Percentiles rank a stretch among this genome's conserved stretches.
These are phyloP conservation scores for Gypsophila paniculata DNA, from an alignment of 179 eudicot genomes.

Conservation along the genomic window DNA sequence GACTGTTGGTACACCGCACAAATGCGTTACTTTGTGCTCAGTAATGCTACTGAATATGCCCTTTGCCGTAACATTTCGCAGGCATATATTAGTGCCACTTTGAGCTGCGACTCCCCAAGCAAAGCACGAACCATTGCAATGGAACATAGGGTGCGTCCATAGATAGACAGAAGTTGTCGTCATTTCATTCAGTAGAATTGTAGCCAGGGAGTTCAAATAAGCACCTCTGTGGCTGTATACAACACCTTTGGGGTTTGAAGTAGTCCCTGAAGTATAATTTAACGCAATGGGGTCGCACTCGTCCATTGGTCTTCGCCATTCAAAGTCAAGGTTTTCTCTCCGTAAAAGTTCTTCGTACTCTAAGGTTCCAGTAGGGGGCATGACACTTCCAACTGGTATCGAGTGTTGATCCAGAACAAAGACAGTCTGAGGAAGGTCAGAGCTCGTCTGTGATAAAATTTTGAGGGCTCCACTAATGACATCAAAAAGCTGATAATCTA, in stretches of 20 bases:
- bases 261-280: constrained; percentile 81
- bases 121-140: constrained; percentile 89
- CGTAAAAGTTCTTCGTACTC: constrained; percentile 53
- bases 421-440: constrained; percentile 48
- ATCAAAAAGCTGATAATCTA: constrained; percentile 49
- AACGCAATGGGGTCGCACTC: constrained; percentile 75
- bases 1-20: constrained; percentile 79
- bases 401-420: constrained; percentile 41
- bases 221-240: constrained; percentile 83
- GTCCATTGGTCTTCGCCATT: constrained; percentile 44
- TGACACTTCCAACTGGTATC: background rate
- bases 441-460: constrained; percentile 38
- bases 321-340: constrained; percentile 44
- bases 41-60: constrained; percentile 47
- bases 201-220: constrained; percentile 63
- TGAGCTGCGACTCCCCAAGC: constrained; percentile 75
- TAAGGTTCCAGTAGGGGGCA: constrained; percentile 13
- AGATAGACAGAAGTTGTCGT: constrained; percentile 49
- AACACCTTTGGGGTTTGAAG: constrained; percentile 81
- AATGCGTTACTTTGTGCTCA: constrained; percentile 49
- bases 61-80: constrained; percentile 50
- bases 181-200: constrained; percentile 54
- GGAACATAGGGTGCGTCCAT: constrained; percentile 89
- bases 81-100: constrained; percentile 70
- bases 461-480: constrained; percentile 48